These are phyloP conservation scores for Blastocystis sp. DNA, from an alignment of 352 stramenopile genomes.

Conservation along the genomic window DNA sequence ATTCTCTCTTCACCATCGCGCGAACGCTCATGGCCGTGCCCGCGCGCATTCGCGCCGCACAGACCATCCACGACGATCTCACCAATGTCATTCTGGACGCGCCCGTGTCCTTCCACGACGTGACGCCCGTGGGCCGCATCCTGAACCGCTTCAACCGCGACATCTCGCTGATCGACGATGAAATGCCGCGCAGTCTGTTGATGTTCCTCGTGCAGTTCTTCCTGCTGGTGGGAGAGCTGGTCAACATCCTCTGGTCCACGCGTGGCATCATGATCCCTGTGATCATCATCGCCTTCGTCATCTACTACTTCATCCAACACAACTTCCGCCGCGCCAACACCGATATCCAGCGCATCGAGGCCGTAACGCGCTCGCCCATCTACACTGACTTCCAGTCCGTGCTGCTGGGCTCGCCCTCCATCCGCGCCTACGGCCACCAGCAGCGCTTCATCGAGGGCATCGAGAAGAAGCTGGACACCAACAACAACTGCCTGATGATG, in stretches of 20 bases:
- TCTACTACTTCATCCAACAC: constrained; percentile 66
- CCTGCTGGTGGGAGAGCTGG: not conserved
- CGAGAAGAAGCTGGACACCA: constrained; percentile 4
- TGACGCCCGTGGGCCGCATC: too few species aligned
- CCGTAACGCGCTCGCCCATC: constrained; percentile 68
- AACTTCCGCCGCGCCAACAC: constrained; percentile 67
- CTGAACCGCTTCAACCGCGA: not conserved
- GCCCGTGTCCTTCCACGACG: too few species aligned
- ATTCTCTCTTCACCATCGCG: not conserved
- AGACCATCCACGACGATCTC: constrained; percentile 76
- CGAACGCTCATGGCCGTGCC: not conserved
- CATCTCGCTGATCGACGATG: not conserved
- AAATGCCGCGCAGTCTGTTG: constrained; percentile 45
- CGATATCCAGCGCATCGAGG: constrained; percentile 71
- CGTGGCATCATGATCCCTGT: constrained; percentile 40
- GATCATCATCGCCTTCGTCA: constrained; percentile 27
- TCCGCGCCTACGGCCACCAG: constrained; percentile 49
- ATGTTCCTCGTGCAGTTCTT: constrained; percentile 51
- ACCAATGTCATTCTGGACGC: constrained; percentile 71
- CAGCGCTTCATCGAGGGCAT: constrained; percentile 9
- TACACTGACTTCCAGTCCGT: constrained; percentile 70
- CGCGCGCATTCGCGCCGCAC: not conserved
- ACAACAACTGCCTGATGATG: not conserved
- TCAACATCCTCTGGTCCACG: constrained; percentile 49
- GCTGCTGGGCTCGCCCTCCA: constrained; percentile 46